Conservation (phyloP, 116 monocot species). For the Dioscorea cayenensis region DNA sequence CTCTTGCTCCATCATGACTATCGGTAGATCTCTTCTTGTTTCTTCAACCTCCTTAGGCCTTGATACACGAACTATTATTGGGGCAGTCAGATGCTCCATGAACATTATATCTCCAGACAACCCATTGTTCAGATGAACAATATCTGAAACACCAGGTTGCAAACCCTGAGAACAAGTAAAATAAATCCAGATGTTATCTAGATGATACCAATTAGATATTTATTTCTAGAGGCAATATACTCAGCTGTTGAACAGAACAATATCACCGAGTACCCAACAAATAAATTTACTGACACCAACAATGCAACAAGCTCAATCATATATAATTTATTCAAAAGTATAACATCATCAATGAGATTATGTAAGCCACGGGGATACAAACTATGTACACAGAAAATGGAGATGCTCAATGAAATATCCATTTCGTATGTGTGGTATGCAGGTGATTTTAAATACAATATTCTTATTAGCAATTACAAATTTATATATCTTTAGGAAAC, state of each 20-base stretch:
- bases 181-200: background rate
- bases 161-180: constrained; percentile 12
- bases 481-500: background rate
- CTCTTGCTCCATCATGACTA: constrained; percentile 98
- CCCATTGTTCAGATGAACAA: background rate
- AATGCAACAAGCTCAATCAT: too few species aligned
- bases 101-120: background rate
- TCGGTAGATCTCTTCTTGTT: constrained; percentile 71
- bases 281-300: background rate
- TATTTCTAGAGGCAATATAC: background rate
- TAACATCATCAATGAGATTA: too few species aligned
- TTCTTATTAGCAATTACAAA: background rate
- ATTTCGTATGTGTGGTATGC: too few species aligned
- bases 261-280: background rate
- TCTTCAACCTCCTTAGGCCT: constrained; percentile 74
- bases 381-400: too few species aligned
- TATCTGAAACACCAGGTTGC: background rate
- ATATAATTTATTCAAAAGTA: too few species aligned
- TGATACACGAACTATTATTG: constrained; percentile 66
- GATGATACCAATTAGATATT: background rate
- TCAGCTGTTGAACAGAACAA: background rate
- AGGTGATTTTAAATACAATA: background rate
- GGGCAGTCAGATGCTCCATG: constrained; percentile 10
- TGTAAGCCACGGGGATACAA: too few species aligned
- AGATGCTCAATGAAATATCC: too few species aligned